Evolutionary conservation across 2,329 filamentous ascomycete genomes (phyloP).

Genomic region (Hypoxylon sp.): DNA sequence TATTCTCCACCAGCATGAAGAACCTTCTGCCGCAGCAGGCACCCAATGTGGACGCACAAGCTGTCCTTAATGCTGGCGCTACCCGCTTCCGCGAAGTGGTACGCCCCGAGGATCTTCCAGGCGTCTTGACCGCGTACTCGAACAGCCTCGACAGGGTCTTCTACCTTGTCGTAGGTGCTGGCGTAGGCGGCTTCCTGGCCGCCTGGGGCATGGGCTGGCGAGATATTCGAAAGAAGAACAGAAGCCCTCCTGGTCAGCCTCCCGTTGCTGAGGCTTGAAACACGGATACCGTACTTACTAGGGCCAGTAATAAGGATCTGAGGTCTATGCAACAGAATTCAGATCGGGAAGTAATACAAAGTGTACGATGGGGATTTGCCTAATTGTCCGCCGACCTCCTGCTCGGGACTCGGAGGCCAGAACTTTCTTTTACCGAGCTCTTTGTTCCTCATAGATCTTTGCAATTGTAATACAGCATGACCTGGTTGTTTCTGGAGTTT

Average conservation of each 20-base stretch:
- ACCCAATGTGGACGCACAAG: slow-evolving; percentile 41
- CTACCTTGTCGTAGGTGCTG: slow-evolving; percentile 45
- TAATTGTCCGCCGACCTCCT: background rate
- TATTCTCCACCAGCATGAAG: slow-evolving; percentile 47
- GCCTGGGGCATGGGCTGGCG: slow-evolving; percentile 57
- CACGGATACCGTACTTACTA: background rate
- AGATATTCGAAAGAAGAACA: slow-evolving; percentile 51
- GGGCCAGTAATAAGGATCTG: background rate
- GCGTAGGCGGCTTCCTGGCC: slow-evolving; percentile 45
- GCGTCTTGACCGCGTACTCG: slow-evolving; percentile 52
- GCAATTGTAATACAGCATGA: background rate
- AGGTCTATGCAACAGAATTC: background rate
- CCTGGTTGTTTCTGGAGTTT: background rate
- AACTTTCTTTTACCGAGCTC: background rate
- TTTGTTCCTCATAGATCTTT: background rate
- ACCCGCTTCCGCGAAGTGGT: slow-evolving; percentile 49
- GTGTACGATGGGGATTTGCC: background rate
- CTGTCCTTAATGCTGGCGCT: slow-evolving; percentile 53
- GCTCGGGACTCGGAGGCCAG: background rate
- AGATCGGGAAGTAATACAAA: background rate
- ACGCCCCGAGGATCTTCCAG: slow-evolving; percentile 40
- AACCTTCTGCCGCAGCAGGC: slow-evolving; percentile 43
- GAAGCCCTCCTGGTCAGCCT: background rate
- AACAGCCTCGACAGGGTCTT: slow-evolving; percentile 49
- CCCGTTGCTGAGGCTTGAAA: background rate